Evolutionary conservation across 768 basidiomycete genomes (phyloP), one percentile per base, ranked within the genome.

Genomic region (Mycena latifolia): DNA sequence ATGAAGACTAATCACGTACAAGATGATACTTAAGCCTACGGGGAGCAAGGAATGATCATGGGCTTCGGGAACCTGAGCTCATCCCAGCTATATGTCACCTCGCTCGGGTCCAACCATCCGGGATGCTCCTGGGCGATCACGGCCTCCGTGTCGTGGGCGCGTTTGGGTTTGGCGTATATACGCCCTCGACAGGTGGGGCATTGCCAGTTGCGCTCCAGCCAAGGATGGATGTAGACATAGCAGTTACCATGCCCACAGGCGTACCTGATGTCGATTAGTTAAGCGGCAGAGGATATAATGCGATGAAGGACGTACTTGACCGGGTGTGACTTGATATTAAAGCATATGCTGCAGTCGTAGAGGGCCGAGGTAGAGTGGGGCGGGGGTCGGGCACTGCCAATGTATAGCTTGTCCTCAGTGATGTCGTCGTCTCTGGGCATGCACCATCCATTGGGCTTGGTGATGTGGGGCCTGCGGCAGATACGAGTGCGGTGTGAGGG

Each of bases 271-370:
- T 12, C 20, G 15, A 27, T 4, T 11, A 33, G 12, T 3, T 11
- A 50, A n/a, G 7, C 6, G 10, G 11, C 15, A 10, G 27, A 15
- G 28, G 12, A 6, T 17, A 20, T 14, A 2, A 1, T 6, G 48
- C n/a, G n/a, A 2, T 18, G 37, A 18, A 39, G 17, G 9, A 46
- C 55, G 29, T 24, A 56, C 55, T 1, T 20, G 0, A 56, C 43
- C 0, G 55, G 55, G 22, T 56, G 55, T 1, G 55, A 56, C 27
- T 46, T 46, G 29, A 55, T 43, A n/a, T 55, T 41, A 17, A 45
- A 43, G 18, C 41, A 55, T 3, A 55, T 55, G 2, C 25, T 24
- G 37, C 53, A 55, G 2, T 55, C 24, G 15, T 25, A 25, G 25
- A 25, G 5, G 12, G 6, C 0, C 6, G 24, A 24, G 25, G 22